A percentile compares a stretch with the other conserved stretches of the same genome.
Evolutionary conservation across 441 rosid genomes (phyloP).

Genomic region (Bocquillonia castaneifolia): DNA sequence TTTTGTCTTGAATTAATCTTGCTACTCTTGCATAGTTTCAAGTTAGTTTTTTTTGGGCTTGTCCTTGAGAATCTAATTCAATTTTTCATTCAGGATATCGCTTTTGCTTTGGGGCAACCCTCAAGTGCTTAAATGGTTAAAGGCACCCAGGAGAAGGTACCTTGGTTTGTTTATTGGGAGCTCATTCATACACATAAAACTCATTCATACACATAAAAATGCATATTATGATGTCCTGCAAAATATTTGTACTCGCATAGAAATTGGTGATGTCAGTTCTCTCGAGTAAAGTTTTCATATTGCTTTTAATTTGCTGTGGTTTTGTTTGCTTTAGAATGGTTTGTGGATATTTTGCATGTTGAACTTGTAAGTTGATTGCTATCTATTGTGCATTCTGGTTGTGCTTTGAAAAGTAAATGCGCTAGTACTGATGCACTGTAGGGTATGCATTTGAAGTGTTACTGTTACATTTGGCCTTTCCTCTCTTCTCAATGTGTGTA

Average conservation of each 20-base stretch:
- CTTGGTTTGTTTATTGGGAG: conserved; percentile 77
- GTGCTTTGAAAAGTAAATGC: not conserved
- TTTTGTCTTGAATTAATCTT: not conserved
- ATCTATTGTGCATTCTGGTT: not conserved
- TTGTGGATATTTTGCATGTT: not conserved
- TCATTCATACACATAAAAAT: conserved; percentile 30
- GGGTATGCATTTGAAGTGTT: not conserved
- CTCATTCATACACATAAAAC: conserved; percentile 35
- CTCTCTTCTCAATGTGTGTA: not conserved
- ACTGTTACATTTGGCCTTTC: not conserved
- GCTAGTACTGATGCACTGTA: not conserved
- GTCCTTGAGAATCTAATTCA: conserved; percentile 61
- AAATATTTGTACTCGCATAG: not conserved
- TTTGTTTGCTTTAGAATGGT: not conserved
- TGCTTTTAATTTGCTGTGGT: not conserved
- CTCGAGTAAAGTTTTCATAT: not conserved
- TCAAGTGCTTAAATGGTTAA: conserved; percentile 78
- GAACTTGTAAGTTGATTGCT: not conserved
- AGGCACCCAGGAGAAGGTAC: conserved; percentile 99
- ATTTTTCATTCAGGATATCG: conserved; percentile 84
- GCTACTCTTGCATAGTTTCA: not conserved
- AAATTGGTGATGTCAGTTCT: not conserved
- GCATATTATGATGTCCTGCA: conserved; percentile 20
- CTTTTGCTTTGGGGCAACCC: conserved; percentile 73
- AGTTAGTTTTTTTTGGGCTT: conserved; percentile 9